Evolutionary conservation across 1,284 basidiomycete species (phyloP).

Genomic region (Ganoderma resinaceum): DNA sequence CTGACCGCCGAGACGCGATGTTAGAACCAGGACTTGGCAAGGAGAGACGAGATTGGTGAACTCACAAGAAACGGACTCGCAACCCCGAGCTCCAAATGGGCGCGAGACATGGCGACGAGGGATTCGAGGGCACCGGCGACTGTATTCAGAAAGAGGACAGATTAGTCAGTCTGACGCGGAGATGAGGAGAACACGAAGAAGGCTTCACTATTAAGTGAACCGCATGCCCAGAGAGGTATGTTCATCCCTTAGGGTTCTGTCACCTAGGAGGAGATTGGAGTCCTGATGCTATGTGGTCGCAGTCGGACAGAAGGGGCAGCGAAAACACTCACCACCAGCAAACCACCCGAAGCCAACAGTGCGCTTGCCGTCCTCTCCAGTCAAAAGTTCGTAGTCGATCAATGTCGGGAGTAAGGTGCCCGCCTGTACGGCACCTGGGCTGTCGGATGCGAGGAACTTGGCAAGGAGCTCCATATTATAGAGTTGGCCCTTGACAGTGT

Average conservation of each 20-base stretch:
- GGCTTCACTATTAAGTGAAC: conserved; percentile 6
- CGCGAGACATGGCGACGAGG: conserved; percentile 78
- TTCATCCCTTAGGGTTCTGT: background rate
- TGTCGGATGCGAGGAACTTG: conserved; percentile 57
- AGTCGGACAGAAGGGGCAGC: background rate
- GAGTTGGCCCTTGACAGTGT: conserved; percentile 86
- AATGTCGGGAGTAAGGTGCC: conserved; percentile 55
- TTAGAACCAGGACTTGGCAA: background rate
- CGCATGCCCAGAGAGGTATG: background rate
- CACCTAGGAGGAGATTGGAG: background rate
- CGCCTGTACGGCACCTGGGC: conserved; percentile 26
- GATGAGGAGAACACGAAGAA: background rate
- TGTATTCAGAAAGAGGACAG: conserved; percentile 37
- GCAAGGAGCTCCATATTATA: conserved; percentile 86
- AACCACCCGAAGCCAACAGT: conserved; percentile 91
- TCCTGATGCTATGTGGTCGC: conserved; percentile 6
- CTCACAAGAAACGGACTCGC: conserved; percentile 85
- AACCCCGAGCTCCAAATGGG: conserved; percentile 78
- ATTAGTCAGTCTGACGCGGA: background rate
- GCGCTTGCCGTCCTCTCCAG: conserved; percentile 67
- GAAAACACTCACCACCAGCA: conserved; percentile 71
- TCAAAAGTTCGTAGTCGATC: conserved; percentile 88
- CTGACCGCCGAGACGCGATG: conserved; percentile 42
- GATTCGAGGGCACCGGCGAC: conserved; percentile 88
- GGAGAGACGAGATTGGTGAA: conserved; percentile 7